phyloP scores from a whole-genome alignment of 2,329 filamentous ascomycete species.

The Aspergillus texensis region DNA sequence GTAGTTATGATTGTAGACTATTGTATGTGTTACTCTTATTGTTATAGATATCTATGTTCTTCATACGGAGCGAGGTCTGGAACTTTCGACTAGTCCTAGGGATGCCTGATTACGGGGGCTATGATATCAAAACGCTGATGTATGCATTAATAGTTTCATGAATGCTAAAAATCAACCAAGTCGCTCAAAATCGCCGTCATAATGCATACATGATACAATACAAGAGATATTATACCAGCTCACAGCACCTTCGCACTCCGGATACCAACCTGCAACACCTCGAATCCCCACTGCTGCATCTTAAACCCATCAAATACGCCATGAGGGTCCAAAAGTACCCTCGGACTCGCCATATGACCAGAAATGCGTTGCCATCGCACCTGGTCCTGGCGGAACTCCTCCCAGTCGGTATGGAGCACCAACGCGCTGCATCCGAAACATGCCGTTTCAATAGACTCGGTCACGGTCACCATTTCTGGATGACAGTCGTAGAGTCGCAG shows the following conservation, averaged over 20 bases:
- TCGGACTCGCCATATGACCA: slow-evolving; percentile 13
- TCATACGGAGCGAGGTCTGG: background rate
- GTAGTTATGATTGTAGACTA: background rate
- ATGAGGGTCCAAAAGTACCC: slow-evolving; percentile 11
- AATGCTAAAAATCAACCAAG: background rate
- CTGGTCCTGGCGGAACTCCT: slow-evolving; percentile 9
- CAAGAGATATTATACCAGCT: background rate
- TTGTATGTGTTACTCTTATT: background rate
- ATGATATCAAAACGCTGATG: background rate
- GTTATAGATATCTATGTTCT: background rate
- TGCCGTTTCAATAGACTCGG: slow-evolving; percentile 12
- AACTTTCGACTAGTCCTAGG: background rate
- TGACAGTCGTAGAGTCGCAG: slow-evolving; percentile 4
- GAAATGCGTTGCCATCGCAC: slow-evolving; percentile 16
- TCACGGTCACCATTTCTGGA: slow-evolving; percentile 10
- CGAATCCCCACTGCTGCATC: slow-evolving; percentile 20
- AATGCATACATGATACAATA: slow-evolving; percentile 5
- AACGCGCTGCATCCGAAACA: slow-evolving; percentile 17
- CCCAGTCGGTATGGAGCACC: slow-evolving; percentile 10
- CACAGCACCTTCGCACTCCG: background rate
- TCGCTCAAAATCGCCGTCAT: background rate
- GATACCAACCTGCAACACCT: slow-evolving; percentile 15
- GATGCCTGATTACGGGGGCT: no score
- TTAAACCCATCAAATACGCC: slow-evolving; percentile 13
- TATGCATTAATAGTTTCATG: background rate